A percentile compares a stretch with the other conserved stretches of the same genome.
phyloP scores from a whole-genome alignment of 106 monocot genomes.

The Allium sativum region DNA sequence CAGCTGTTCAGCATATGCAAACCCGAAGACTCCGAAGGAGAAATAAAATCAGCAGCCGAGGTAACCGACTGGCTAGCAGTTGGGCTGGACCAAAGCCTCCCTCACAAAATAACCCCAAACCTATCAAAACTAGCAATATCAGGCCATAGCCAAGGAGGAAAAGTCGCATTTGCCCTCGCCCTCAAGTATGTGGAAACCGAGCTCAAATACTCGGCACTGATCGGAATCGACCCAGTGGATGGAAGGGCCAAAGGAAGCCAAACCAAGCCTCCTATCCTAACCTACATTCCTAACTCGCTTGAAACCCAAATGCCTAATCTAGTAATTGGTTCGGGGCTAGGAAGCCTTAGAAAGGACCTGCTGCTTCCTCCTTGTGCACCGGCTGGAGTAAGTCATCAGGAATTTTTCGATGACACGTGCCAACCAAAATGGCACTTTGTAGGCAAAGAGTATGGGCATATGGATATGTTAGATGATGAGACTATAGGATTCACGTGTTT shows the following conservation, averaged over 20 bases:
- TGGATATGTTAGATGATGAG: slow-evolving; percentile 81
- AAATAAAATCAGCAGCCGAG: slow-evolving; percentile 41
- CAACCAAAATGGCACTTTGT: slow-evolving; percentile 55
- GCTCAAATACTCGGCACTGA: slow-evolving; percentile 43
- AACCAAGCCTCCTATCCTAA: slow-evolving; percentile 61
- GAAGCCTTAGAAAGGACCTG: slow-evolving; percentile 33
- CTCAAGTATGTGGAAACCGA: slow-evolving; percentile 19
- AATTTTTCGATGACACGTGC: slow-evolving; percentile 62
- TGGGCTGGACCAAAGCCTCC: slow-evolving; percentile 27
- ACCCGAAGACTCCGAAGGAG: slow-evolving; percentile 43
- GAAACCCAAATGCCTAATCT: slow-evolving; percentile 29
- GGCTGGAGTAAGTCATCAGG: slow-evolving; percentile 58
- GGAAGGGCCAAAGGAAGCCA: slow-evolving; percentile 61
- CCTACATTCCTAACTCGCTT: slow-evolving; percentile 42
- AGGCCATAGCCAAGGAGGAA: slow-evolving; percentile 84
- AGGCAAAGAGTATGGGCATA: slow-evolving; percentile 69
- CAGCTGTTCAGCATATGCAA: too few species aligned
- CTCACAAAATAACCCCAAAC: slow-evolving; percentile 19
- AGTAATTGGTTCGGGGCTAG: slow-evolving; percentile 63
- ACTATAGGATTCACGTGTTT: slow-evolving; percentile 53
- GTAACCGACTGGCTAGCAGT: slow-evolving; percentile 41
- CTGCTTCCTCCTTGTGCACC: slow-evolving; percentile 77
- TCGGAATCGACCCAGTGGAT: slow-evolving; percentile 79
- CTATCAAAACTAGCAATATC: slow-evolving; percentile 32
- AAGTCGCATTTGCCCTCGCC: slow-evolving; percentile 65